Base-by-base conservation (phyloP, 1,284 basidiomycete genomes). In the Pseudozyma hubeiensis region DNA sequence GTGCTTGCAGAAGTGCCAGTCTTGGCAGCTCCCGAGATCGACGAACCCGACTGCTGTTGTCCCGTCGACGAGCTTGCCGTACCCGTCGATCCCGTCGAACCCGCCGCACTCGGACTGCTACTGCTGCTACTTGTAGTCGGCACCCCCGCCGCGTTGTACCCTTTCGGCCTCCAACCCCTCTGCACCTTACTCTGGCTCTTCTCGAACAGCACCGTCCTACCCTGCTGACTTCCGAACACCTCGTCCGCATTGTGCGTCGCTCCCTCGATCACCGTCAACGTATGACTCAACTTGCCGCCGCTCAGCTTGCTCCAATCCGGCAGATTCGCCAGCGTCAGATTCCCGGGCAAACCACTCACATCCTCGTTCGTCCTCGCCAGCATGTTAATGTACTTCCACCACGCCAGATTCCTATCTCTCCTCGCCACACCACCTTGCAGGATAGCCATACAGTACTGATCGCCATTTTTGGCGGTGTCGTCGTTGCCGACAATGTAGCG, bases 321-420 rank as follows among this genome's bases (percentile, higher is more conserved):
- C 45, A 84, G 24, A 4, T 60, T 41, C 4, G 19, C 48, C 16
- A 43, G 53, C 9, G 57, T 52, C 16, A 74, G 41, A 16, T 75
- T 76, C 11, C 79, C 78, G 2, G 81, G 81, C 29, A 84, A 74
- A 10, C 75, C 78, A 2, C 37, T 47, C 0, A 81, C 72, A 44
- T 80, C 76, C 43, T 80, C 79, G 17, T 51, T 49, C 4, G 80
- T 82, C 0, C 75, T 17, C 2, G 79, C 80, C 4, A 84, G 64
- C 37, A 60, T 59, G 55, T 83, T 82, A 53, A 83, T 70, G 67
- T 83, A 83, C 59, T 77, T 74, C 80, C 81, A 84, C 78, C 81
- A 84, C 31, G 64, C 67, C 33, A 83, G 50, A 53, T 81, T 83
- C 6, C 82, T 63, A 57, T 84, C 80, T 5, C 81, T 54, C 1